Evolutionary conservation across 768 basidiomycete species (phyloP).

Genomic region (Naganishia onofrii): DNA sequence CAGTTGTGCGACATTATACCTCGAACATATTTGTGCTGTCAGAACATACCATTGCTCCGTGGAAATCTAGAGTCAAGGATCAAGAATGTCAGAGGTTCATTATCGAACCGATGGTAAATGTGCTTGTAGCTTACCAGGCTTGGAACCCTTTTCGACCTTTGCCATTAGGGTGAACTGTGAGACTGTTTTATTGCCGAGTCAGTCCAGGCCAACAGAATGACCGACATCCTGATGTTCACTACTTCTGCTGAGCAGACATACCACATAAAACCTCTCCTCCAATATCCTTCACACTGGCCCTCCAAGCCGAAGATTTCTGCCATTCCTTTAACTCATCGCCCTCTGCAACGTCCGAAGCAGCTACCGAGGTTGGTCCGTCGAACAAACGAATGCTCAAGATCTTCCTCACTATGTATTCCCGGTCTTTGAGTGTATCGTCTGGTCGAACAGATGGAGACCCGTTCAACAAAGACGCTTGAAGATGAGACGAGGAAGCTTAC

Average conservation of each 20-base stretch:
- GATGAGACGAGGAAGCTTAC: background rate
- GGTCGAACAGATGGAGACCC: background rate
- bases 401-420: slow-evolving; percentile 72
- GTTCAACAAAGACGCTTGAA: background rate
- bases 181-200: slow-evolving; percentile 49
- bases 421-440: slow-evolving; percentile 80
- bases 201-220: background rate
- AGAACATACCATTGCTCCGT: slow-evolving; percentile 83
- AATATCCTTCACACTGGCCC: slow-evolving; percentile 78
- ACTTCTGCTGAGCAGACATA: slow-evolving; percentile 40
- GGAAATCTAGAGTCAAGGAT: slow-evolving; percentile 69
- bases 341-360: slow-evolving; percentile 30
- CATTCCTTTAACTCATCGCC: slow-evolving; percentile 45
- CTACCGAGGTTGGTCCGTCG: slow-evolving; percentile 42
- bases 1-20: too few species aligned
- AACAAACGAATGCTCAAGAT: slow-evolving; percentile 76
- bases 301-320: slow-evolving; percentile 65
- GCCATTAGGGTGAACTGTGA: slow-evolving; percentile 92
- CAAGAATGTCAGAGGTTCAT: background rate
- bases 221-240: too few species aligned
- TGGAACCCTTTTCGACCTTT: slow-evolving; percentile 71
- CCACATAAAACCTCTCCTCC: slow-evolving; percentile 85
- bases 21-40: background rate
- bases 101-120: background rate
- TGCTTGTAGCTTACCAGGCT: slow-evolving; percentile 38